Evolutionary conservation across 306 rosid species (phyloP).

Genomic region (Bauhinia variegata): DNA sequence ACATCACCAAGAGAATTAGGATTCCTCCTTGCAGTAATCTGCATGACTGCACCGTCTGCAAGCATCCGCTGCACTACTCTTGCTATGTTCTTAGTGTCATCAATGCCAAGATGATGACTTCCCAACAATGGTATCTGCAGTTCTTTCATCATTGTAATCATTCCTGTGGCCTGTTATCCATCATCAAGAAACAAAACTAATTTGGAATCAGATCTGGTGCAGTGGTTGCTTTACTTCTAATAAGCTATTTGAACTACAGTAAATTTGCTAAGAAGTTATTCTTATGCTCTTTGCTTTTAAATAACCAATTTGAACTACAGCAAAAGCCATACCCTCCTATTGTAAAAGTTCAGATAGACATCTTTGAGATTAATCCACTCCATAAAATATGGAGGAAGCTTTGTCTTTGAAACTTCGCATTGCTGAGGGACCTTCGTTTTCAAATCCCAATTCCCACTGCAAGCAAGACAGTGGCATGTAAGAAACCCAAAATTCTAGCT

Average conservation of each 20-base stretch:
- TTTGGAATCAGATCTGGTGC: conserved; percentile 4
- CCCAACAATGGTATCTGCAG: conserved; percentile 71
- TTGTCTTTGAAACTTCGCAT: conserved; percentile 74
- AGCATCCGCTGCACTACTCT: conserved; percentile 84
- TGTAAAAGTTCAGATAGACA: conserved; percentile 81
- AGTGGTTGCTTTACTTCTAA: not conserved
- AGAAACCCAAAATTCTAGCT: conserved; percentile 21
- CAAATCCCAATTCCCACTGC: conserved; percentile 97
- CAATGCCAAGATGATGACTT: conserved; percentile 98
- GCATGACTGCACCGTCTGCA: conserved; percentile 71
- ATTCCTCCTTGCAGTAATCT: conserved; percentile 73
- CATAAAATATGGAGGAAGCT: conserved; percentile 82
- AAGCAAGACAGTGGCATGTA: conserved; percentile 18
- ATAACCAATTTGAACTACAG: no score
- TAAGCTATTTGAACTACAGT: not conserved
- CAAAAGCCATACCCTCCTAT: conserved; percentile 61
- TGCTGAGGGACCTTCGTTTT: conserved; percentile 94
- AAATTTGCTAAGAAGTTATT: not conserved
- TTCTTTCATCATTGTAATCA: conserved; percentile 88
- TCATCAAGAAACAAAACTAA: conserved; percentile 5
- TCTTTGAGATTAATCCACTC: conserved; percentile 97
- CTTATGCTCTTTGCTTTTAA: not conserved
- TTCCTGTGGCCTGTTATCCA: conserved; percentile 81
- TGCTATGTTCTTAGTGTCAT: conserved; percentile 84
- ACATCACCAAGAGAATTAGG: conserved; percentile 59